Evolutionary conservation across 805 yeast genomes (phyloP).

Genomic region (Candida coleopterorum): DNA sequence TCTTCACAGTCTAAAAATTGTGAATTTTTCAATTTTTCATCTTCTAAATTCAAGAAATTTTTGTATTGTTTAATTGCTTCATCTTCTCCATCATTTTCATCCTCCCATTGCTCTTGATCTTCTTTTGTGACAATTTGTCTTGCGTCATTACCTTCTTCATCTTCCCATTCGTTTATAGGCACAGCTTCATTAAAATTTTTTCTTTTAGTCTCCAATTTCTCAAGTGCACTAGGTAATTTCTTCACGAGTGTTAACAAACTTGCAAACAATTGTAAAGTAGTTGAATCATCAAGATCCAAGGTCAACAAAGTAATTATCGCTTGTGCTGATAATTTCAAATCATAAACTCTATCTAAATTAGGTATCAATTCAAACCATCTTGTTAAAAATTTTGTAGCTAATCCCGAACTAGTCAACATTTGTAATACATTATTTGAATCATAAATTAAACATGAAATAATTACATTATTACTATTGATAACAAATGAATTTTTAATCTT

Average conservation of each 20-base stretch:
- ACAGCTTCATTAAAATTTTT: constrained; percentile 39
- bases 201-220: constrained; percentile 57
- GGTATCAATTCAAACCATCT: constrained; percentile 62
- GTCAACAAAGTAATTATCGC: constrained; percentile 52
- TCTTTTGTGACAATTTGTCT: not conserved
- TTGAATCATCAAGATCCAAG: constrained; percentile 17
- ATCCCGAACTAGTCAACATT: constrained; percentile 41
- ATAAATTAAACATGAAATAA: constrained; percentile 60
- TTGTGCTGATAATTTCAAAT: constrained; percentile 68
- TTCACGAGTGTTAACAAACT: constrained; percentile 30
- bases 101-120: constrained; percentile 4
- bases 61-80: constrained; percentile 13
- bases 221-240: constrained; percentile 68
- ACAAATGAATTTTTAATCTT: constrained; percentile 33
- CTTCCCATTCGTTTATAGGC: constrained; percentile 5
- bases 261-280: constrained; percentile 9
- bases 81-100: constrained; percentile 6
- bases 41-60: constrained; percentile 18
- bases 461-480: constrained; percentile 53
- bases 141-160: constrained; percentile 6
- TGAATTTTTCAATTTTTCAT: constrained; percentile 19
- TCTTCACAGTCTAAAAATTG: constrained; percentile 43
- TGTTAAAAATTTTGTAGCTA: constrained; percentile 48
- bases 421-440: constrained; percentile 52
- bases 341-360: constrained; percentile 61